Conservation (phyloP, 1,139 yeast species). For the Spathaspora sp. region DNA sequence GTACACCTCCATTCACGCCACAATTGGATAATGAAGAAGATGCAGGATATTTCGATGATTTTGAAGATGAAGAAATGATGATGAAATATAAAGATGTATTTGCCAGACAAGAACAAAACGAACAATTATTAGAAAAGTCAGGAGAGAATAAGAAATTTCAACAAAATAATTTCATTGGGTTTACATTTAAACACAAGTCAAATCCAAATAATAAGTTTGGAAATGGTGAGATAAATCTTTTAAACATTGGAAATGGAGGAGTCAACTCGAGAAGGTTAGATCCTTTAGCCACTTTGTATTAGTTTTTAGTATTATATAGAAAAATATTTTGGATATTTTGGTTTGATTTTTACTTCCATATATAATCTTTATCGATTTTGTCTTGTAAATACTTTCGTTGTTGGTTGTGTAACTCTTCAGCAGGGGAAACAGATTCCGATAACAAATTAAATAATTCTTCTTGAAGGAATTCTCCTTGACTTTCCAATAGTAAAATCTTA, state of each 20-base stretch:
- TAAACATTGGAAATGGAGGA: constrained; percentile 23
- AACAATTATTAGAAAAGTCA: constrained; percentile 71
- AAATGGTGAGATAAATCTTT: constrained; percentile 40
- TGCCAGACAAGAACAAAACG: constrained; percentile 84
- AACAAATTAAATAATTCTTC: constrained; percentile 50
- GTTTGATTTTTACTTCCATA: constrained; percentile 43
- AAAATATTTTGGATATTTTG: constrained; percentile 3
- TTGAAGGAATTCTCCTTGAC: constrained; percentile 68
- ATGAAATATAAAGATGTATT: constrained; percentile 96
- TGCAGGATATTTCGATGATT: constrained; percentile 98
- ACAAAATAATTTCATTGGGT: constrained; percentile 81
- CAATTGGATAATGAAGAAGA: constrained; percentile 96
- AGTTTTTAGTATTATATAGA: constrained; percentile 6
- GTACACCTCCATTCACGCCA: constrained; percentile 93
- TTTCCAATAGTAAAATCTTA: constrained; percentile 64
- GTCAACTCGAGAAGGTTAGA: constrained; percentile 27
- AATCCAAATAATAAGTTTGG: constrained; percentile 56
- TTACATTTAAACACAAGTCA: constrained; percentile 88
- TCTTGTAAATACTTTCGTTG: constrained; percentile 48
- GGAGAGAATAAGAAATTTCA: constrained; percentile 26
- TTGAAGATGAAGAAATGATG: constrained; percentile 95
- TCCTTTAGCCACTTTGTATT: constrained; percentile 50
- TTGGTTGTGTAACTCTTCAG: constrained; percentile 46
- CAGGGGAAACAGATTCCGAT: constrained; percentile 45
- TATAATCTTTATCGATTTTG: constrained; percentile 53